Percentiles rank a stretch among this genome's conserved stretches.
phyloP scores from a whole-genome alignment of 495 filamentous ascomycete genomes.

The Parathielavia appendiculata region DNA sequence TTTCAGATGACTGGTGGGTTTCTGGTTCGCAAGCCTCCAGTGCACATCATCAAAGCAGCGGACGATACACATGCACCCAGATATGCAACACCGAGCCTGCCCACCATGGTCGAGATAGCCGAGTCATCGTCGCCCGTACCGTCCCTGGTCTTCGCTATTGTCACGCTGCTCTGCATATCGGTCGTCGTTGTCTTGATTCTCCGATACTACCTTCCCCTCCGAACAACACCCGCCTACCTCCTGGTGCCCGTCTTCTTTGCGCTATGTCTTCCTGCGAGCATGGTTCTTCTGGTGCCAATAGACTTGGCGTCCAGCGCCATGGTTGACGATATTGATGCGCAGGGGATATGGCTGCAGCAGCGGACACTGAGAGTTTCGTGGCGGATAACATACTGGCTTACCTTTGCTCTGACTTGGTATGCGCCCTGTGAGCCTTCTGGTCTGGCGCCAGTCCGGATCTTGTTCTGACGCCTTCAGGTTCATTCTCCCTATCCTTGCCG shows the following conservation, averaged over 20 bases:
- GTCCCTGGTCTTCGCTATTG: slow-evolving; percentile 58
- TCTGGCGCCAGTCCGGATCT: neutral
- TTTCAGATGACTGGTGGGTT: neutral
- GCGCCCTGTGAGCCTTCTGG: slow-evolving; percentile 14
- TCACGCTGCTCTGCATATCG: slow-evolving; percentile 68
- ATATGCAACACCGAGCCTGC: slow-evolving; percentile 16
- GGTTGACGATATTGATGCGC: slow-evolving; percentile 58
- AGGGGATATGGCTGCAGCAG: slow-evolving; percentile 60
- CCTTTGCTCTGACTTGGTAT: slow-evolving; percentile 89
- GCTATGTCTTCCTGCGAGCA: slow-evolving; percentile 83
- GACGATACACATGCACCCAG: neutral
- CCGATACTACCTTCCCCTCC: slow-evolving; percentile 82
- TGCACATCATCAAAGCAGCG: neutral
- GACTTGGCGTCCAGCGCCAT: slow-evolving; percentile 83
- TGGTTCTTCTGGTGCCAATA: slow-evolving; percentile 92
- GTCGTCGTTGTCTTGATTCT: slow-evolving; percentile 73
- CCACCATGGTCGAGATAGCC: slow-evolving; percentile 25
- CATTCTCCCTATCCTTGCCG: slow-evolving; percentile 86
- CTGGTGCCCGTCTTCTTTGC: slow-evolving; percentile 89
- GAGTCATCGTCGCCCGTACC: slow-evolving; percentile 24
- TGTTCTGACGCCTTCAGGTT: slow-evolving; percentile 49
- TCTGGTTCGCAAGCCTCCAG: neutral
- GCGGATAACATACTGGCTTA: slow-evolving; percentile 95
- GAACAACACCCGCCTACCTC: slow-evolving; percentile 86
- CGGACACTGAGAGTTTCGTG: slow-evolving; percentile 73